These are phyloP conservation scores for Rhizophagus prolifer DNA, from an alignment of 192 early-diverging fungal genomes.

Conservation along the genomic window DNA sequence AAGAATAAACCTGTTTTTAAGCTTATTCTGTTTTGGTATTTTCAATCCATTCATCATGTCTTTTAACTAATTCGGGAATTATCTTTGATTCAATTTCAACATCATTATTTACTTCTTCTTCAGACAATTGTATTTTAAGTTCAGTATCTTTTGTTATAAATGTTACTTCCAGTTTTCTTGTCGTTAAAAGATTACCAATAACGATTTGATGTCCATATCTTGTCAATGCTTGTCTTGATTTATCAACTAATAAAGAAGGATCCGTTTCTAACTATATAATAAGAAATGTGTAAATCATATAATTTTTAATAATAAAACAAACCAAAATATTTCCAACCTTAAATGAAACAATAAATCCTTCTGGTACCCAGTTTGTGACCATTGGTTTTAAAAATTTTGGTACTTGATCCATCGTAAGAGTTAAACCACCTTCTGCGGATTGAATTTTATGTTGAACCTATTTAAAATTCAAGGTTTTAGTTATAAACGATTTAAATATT, in stretches of 20 bases:
- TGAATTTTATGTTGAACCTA: conserved; percentile 96
- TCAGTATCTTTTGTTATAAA: conserved; percentile 54
- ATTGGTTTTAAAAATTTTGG: conserved; percentile 95
- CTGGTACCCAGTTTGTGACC: conserved; percentile 89
- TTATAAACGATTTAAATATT: background rate
- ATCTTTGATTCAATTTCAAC: conserved; percentile 84
- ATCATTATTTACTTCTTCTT: conserved; percentile 54
- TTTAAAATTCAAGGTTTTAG: background rate
- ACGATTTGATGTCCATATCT: conserved; percentile 97
- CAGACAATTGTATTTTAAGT: conserved; percentile 50
- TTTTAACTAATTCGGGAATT: conserved; percentile 64
- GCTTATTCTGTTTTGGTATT: background rate
- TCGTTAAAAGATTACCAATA: conserved; percentile 90
- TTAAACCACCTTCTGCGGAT: conserved; percentile 81
- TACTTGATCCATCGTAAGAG: conserved; percentile 90
- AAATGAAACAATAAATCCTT: conserved; percentile 94
- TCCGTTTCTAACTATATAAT: conserved; percentile 83
- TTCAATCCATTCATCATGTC: conserved; percentile 68
- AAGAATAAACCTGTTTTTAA: too few relatives aligned
- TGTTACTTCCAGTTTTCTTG: conserved; percentile 83
- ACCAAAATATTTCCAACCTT: conserved; percentile 55
- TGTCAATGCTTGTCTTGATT: conserved; percentile 74
- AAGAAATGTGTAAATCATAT: background rate
- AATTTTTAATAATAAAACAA: background rate
- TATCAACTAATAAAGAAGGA: conserved; percentile 70